phyloP scores from a whole-genome alignment of 2,329 filamentous ascomycete species.

The Epicoccum nigrum region DNA sequence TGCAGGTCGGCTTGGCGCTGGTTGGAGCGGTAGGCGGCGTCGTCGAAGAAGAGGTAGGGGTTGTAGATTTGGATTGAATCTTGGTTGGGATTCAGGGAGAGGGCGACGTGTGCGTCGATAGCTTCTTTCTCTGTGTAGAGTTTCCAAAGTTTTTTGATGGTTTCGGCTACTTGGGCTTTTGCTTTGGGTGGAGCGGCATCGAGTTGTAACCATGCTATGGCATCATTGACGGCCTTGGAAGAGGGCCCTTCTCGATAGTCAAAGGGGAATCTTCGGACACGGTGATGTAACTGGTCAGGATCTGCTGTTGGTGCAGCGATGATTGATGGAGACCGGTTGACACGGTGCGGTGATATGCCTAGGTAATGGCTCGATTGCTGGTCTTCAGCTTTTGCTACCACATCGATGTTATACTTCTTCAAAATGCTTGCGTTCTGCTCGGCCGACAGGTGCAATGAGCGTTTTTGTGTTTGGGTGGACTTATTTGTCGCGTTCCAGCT shows the following conservation, averaged over 20 bases:
- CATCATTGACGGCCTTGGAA: constrained; percentile 48
- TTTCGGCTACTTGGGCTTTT: constrained; percentile 52
- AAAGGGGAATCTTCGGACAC: constrained; percentile 65
- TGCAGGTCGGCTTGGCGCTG: constrained; percentile 68
- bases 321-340: constrained; percentile 66
- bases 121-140: constrained; percentile 71
- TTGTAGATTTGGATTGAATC: constrained; percentile 58
- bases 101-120: constrained; percentile 61
- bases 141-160: constrained; percentile 62
- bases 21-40: constrained; percentile 68
- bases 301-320: constrained; percentile 62
- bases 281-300: constrained; percentile 50
- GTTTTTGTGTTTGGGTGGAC: constrained; percentile 46
- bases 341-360: constrained; percentile 70
- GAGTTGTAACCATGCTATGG: constrained; percentile 61
- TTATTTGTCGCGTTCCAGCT: constrained; percentile 5
- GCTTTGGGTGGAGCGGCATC: constrained; percentile 52
- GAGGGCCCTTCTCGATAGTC: constrained; percentile 59
- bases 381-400: constrained; percentile 47
- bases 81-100: constrained; percentile 49
- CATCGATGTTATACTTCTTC: constrained; percentile 56
- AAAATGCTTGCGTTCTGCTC: constrained; percentile 63
- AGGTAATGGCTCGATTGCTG: constrained; percentile 56
- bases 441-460: constrained; percentile 62
- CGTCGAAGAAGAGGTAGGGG: constrained; percentile 70